Evolutionary conservation across 2,329 filamentous ascomycete species (phyloP).

Genomic region (Fusarium dimerum): DNA sequence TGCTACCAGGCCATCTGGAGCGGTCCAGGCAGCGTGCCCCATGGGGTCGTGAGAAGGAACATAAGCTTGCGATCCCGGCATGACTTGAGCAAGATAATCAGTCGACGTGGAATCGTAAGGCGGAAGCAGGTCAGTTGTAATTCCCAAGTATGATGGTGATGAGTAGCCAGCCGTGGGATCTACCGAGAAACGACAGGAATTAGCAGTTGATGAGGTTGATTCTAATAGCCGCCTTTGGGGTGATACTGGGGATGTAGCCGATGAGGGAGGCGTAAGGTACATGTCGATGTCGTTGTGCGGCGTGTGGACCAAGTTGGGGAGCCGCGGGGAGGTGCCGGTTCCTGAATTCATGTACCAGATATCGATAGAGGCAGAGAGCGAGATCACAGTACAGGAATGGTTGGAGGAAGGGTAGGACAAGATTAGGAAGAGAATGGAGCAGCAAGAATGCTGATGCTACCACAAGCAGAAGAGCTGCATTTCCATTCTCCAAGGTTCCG

Average conservation of each 20-base stretch:
- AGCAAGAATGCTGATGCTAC: neutral
- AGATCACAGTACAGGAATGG: constrained; percentile 2
- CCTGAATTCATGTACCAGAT: constrained; percentile 25
- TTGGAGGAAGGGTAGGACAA: neutral
- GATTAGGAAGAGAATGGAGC: constrained; percentile 8
- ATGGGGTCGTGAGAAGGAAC: constrained; percentile 36
- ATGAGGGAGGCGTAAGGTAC: constrained; percentile 51
- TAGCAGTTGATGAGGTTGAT: constrained; percentile 35
- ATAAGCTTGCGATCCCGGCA: constrained; percentile 16
- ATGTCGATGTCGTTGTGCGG: constrained; percentile 39
- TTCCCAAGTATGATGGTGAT: constrained; percentile 43
- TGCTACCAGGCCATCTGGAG: constrained; percentile 41
- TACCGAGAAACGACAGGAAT: constrained; percentile 27
- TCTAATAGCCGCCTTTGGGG: constrained; percentile 25
- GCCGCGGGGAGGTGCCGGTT: constrained; percentile 28
- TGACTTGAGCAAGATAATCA: constrained; percentile 41
- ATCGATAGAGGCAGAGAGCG: constrained; percentile 11
- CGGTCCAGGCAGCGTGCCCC: constrained; percentile 47
- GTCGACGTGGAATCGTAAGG: constrained; percentile 41
- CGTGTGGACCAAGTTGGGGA: constrained; percentile 25
- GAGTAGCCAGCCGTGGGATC: constrained; percentile 46
- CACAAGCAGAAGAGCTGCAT: neutral
- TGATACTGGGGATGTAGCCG: constrained; percentile 45
- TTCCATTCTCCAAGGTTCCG: neutral
- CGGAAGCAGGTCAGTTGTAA: constrained; percentile 45